Base-by-base conservation (phyloP, 208 protist species). In the Trypanosoma melophagium region DNA sequence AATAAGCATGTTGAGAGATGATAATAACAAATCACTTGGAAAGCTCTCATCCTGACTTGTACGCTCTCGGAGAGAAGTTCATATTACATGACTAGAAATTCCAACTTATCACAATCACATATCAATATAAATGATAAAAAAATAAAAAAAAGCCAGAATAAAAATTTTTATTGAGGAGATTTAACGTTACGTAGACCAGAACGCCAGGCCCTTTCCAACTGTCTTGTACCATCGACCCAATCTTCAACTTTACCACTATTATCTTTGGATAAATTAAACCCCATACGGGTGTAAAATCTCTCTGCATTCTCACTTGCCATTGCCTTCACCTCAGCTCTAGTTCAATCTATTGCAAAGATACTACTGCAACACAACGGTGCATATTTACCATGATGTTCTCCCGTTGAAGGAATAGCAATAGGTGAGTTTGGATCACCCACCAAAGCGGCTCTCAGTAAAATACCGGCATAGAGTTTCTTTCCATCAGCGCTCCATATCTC, bases 401-500 rank as follows among this genome's bases (percentile, higher is more conserved):
- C 40, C 24, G n/a, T 16, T 2, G 31, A 60, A 8, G 49, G 49
- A 24, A 68, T 13, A 40, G 62, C 62, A 4, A 68, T 19, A 8
- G 52, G 62, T 21, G 62, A 68, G 7, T 49, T 47, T n/a, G 62
- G 17, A 51, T 54, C 35, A 25, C 62, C 62, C 5, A 68, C 52
- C 3, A 68, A 40, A n/a, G 62, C 62, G 2, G 25, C 31, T 40
- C 62, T 50, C 1, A 59, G 4, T 38, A 68, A 25, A 25, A 68
- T 19, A 35, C 62, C 56, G 3, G 81, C 77, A 67, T 81, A 71
- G 4, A 87, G 72, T 65, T 55, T 83, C 45, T 76, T 69, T n/a
- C 72, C 69, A 25, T 83, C 81, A 3, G 42, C 65, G 49, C 81
- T 87, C 77, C 76, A 87, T 17, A 87, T 71, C 66, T 83, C 74